Percentiles rank a stretch among this genome's conserved stretches.
Conservation (phyloP, 441 rosid genomes). For the Geranium incanum region DNA sequence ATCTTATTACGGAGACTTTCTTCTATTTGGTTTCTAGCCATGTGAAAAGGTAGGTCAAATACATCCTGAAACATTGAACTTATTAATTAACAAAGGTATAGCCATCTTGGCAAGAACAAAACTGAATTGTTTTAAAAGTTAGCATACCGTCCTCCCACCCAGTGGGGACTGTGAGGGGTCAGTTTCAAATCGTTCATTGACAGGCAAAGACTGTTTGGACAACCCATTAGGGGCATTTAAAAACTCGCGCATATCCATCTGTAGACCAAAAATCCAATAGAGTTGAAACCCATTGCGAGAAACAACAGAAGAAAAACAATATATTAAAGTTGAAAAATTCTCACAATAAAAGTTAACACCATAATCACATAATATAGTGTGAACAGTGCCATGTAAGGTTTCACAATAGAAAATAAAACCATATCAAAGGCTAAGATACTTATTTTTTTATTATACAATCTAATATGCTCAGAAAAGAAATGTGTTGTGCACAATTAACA, state of each 20-base stretch:
- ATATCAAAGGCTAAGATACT: background rate
- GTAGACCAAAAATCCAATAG: constrained; percentile 21
- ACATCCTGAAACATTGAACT: constrained; percentile 52
- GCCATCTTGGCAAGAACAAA: constrained; percentile 1
- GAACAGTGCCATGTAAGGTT: background rate
- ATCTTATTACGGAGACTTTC: constrained; percentile 87
- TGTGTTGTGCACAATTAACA: background rate
- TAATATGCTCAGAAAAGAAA: background rate
- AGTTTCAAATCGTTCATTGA: constrained; percentile 48
- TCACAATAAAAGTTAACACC: background rate
- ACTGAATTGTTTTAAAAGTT: constrained; percentile 9
- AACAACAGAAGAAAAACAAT: background rate
- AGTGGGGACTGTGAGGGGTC: constrained; percentile 74
- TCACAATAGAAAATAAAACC: background rate
- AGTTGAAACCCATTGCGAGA: constrained; percentile 17
- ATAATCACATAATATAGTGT: background rate
- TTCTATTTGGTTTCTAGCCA: constrained; percentile 97
- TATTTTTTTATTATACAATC: background rate
- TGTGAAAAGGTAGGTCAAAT: constrained; percentile 81
- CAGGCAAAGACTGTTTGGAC: constrained; percentile 62
- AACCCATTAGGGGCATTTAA: constrained; percentile 77
- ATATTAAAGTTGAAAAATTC: background rate
- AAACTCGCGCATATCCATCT: constrained; percentile 95
- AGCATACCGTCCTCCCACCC: constrained; percentile 27
- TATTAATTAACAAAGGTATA: constrained; percentile 1